A percentile compares a stretch with the other conserved stretches of the same genome.
Evolutionary conservation across 2,329 filamentous ascomycete genomes (phyloP).

Genomic region (Blumeria hordei): DNA sequence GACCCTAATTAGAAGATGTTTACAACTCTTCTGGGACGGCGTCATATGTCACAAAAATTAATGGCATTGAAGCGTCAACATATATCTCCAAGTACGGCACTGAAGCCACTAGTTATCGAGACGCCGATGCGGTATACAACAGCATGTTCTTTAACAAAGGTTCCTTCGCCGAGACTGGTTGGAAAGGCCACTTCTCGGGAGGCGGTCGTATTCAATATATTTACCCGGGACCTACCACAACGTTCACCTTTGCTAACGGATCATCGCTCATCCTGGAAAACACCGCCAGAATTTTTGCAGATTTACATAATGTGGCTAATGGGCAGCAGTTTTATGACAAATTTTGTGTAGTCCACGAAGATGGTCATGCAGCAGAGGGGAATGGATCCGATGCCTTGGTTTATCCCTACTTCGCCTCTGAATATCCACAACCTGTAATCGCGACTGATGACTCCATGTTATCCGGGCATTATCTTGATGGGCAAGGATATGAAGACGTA

Average conservation of each 20-base stretch:
- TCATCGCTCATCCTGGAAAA: slow-evolving; percentile 15
- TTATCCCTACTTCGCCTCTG: slow-evolving; percentile 1
- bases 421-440: slow-evolving; percentile 11
- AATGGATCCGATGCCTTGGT: background rate
- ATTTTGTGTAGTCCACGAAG: slow-evolving; percentile 7
- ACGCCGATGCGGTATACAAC: slow-evolving; percentile 20
- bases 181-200: slow-evolving; percentile 16
- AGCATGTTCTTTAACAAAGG: slow-evolving; percentile 18
- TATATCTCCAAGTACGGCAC: slow-evolving; percentile 23
- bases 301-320: slow-evolving; percentile 14
- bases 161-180: slow-evolving; percentile 6
- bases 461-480: slow-evolving; percentile 13
- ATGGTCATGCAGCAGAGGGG: background rate
- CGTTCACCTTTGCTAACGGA: slow-evolving; percentile 19
- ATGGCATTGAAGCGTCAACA: slow-evolving; percentile 27
- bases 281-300: slow-evolving; percentile 15
- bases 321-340: slow-evolving; percentile 11
- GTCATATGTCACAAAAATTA: slow-evolving; percentile 28
- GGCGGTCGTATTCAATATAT: slow-evolving; percentile 16
- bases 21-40: slow-evolving; percentile 18
- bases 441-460: slow-evolving; percentile 9
- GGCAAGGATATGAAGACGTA: slow-evolving; percentile 11
- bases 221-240: slow-evolving; percentile 18
- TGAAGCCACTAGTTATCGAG: slow-evolving; percentile 16
- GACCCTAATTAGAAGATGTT: slow-evolving; percentile 17